Conservation (phyloP, 805 yeast genomes). For the Candida xiaguanensis region DNA sequence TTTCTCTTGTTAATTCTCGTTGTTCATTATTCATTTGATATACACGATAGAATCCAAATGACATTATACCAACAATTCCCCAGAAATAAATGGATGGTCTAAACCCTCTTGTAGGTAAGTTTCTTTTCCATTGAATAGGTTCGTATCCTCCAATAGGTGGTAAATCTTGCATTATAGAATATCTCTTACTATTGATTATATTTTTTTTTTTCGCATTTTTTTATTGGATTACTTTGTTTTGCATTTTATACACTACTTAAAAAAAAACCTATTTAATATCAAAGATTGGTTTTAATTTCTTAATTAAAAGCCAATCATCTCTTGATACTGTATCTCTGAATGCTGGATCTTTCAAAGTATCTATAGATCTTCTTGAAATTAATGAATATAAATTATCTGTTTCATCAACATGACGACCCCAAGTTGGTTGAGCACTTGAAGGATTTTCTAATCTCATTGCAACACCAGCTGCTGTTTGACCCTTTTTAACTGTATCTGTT, state of each 20-base stretch:
- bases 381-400: conserved; percentile 86
- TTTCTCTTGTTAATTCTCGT: conserved; percentile 71
- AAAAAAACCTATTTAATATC: conserved; percentile 57
- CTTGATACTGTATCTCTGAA: conserved; percentile 92
- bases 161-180: conserved; percentile 58
- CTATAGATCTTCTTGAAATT: conserved; percentile 85
- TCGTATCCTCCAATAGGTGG: conserved; percentile 88
- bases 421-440: conserved; percentile 87
- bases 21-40: conserved; percentile 70
- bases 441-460: conserved; percentile 96
- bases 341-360: conserved; percentile 97
- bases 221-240: conserved; percentile 2
- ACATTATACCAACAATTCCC: conserved; percentile 58
- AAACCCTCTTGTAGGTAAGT: conserved; percentile 81
- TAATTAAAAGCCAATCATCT: conserved; percentile 92
- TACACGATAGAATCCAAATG: conserved; percentile 68
- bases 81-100: conserved; percentile 70
- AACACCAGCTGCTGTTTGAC: conserved; percentile 96
- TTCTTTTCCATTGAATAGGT: conserved; percentile 85
- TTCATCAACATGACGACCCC: conserved; percentile 99
- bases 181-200: neutral
- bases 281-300: conserved; percentile 81
- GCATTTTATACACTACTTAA: neutral
- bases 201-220: conserved; percentile 3
- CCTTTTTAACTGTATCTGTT: conserved; percentile 76